phyloP scores from a whole-genome alignment of 2,329 filamentous ascomycete genomes.

The Aureobasidium musti region DNA sequence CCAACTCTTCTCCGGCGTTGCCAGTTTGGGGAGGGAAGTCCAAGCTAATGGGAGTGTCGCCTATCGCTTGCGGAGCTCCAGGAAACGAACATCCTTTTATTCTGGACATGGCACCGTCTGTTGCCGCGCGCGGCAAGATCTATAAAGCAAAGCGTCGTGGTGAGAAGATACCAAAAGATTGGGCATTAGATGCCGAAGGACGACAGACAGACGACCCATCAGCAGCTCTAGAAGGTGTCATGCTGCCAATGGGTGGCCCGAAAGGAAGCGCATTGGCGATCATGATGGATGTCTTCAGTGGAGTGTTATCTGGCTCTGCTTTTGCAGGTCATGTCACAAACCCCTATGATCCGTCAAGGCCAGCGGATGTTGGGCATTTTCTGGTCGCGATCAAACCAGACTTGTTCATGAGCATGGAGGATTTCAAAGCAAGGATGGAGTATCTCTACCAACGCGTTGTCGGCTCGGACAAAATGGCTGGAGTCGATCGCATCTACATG shows the following conservation, averaged over 20 bases:
- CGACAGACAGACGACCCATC: conserved; percentile 60
- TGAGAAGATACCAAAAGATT: conserved; percentile 67
- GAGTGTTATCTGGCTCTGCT: conserved; percentile 72
- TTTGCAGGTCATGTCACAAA: conserved; percentile 76
- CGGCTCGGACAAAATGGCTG: conserved; percentile 55
- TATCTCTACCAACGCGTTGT: conserved; percentile 57
- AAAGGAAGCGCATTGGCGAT: conserved; percentile 76
- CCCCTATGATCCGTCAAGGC: conserved; percentile 66
- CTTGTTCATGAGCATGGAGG: conserved; percentile 41
- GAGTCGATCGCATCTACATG: conserved; percentile 59
- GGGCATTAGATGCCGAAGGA: conserved; percentile 72
- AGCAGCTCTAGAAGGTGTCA: conserved; percentile 71
- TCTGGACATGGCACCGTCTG: conserved; percentile 68
- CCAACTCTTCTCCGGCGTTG: conserved; percentile 66
- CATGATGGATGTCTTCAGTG: conserved; percentile 90
- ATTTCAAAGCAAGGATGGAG: conserved; percentile 53
- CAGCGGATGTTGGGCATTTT: conserved; percentile 47
- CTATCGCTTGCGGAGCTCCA: conserved; percentile 72
- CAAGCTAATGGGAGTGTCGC: conserved; percentile 70
- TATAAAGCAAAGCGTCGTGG: conserved; percentile 66
- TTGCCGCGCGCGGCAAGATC: conserved; percentile 68
- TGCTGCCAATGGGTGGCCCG: conserved; percentile 83
- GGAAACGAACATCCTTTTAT: conserved; percentile 62
- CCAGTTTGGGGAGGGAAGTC: conserved; percentile 67
- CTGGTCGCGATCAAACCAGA: conserved; percentile 43